Evolutionary conservation across 768 basidiomycete genomes (phyloP), one percentile per base, ranked within the genome.

Genomic region (Leccinum uliginosum): DNA sequence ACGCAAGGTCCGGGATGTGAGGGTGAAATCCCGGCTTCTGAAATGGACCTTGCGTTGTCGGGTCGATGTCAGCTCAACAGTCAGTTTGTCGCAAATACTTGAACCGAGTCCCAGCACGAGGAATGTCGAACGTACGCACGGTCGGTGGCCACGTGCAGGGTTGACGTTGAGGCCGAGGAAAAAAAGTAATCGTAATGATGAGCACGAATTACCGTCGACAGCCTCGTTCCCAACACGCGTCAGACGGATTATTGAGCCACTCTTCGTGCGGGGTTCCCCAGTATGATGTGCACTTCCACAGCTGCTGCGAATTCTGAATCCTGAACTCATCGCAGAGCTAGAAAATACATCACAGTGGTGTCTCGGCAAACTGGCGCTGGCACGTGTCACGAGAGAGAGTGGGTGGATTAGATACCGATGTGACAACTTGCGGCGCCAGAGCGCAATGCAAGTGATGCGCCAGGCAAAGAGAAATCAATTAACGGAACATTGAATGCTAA

Each of bases 151-250:
- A 60, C 62, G 63, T 62, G 65, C 32, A 55, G 54, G 58, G 61
- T 43, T 43, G 40, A 43, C 40, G 40, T 60, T 61, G 59, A 59
- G 58, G 65, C 60, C 58, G 59, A 67, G 62, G 67, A 59, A 48
- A 38, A 58, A 57, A 4, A 57, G 40, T 51, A 57, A 59, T 68
- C 59, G 63, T 50, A 60, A 60, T 62, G 59, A 57, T 64, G 56
- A 56, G 52, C 38, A 51, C 30, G 64, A 60, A 71, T 67, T 56
- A 56, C 65, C 63, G 65, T 64, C 54, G 46, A 46, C 63, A 57
- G 63, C 68, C 69, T 70, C 69, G 59, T 65, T 67, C 19, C 57
- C 40, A 62, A 69, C 68, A 70, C 65, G 68, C 63, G 61, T 38
- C 51, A 57, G 50, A 66, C 56, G 58, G 62, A 29, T 29, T 54